These are phyloP conservation scores for Gracilaria vermiculophylla DNA, from an alignment of 23 red algal species.

Conservation along the genomic window DNA sequence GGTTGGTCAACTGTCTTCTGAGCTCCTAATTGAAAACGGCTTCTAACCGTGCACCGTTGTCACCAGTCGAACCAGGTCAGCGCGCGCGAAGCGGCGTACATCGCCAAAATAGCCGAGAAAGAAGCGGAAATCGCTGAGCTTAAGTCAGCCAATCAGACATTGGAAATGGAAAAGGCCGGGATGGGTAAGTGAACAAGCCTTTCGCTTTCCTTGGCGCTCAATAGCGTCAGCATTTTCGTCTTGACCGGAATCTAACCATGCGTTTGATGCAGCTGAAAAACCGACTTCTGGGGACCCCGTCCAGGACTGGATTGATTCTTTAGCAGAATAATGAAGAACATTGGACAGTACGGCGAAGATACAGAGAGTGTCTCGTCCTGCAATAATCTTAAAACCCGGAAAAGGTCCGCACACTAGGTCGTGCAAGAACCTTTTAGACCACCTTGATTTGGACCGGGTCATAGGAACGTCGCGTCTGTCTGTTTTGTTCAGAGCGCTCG, in stretches of 20 bases:
- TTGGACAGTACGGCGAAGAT: background rate
- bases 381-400: background rate
- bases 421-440: background rate
- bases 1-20: too few relatives aligned
- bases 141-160: conserved; percentile 27
- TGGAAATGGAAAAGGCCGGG: conserved; percentile 55
- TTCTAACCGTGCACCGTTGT: background rate
- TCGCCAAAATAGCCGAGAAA: conserved; percentile 31
- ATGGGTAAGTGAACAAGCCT: background rate
- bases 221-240: background rate
- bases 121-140: conserved; percentile 52
- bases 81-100: conserved; percentile 41
- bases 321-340: background rate
- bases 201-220: background rate
- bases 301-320: conserved; percentile 62
- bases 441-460: background rate
- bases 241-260: background rate
- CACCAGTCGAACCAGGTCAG: conserved; percentile 13
- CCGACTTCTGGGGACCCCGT: conserved; percentile 45
- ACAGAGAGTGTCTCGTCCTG: background rate
- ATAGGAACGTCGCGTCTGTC: background rate
- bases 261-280: conserved; percentile 8
- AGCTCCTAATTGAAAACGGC: too few relatives aligned
- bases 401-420: background rate
- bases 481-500: background rate